Base-by-base conservation (phyloP, 495 filamentous ascomycete species). In the Penicillium argentinense region DNA sequence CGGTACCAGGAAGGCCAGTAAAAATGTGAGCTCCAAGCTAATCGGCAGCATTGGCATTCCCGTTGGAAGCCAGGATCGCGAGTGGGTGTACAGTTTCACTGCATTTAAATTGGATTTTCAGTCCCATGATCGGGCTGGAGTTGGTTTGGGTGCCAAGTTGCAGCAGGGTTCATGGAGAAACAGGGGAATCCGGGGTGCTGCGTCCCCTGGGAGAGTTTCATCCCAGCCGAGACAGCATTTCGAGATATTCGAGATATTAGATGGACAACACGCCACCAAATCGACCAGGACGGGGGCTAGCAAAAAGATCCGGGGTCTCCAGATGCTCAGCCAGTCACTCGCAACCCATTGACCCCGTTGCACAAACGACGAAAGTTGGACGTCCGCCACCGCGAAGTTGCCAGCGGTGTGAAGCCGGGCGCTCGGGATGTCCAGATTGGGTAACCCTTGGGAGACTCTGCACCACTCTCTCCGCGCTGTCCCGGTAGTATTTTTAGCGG, bases 361-460 rank as follows among this genome's bases (percentile, higher is more conserved):
- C 12, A 38, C 22, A 18, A n/a, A 27, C 5, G 28, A 4, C 28
- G 9, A 5, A 30, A n/a, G 28, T n/a, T 7, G n/a, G n/a, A n/a
- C n/a, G 3, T n/a, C 33, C 16, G 33, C 37, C 21, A 39, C 23
- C 13, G 21, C 22, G 12, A 39, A 9, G 21, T 26, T 32, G 4
- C 33, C 28, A 18, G 42, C 49, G 54, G 49, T 53, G 47, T 44
- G 45, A 39, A 11, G 16, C 29, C 37, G 38, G 43, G 18, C 21
- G 4, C 21, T 38, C 9, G 49, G 21, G 34, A 47, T 60, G 32
- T 54, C 54, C 18, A 23, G 54, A 54, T 46, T 25, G 54, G 57
- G 51, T 25, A 51, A 57, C 44, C 57, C 53, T 51, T 14, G 23
- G 5, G 8, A 7, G 6, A 27, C 17, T 14, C 36, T 17, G 42